These are phyloP conservation scores for Blastobotrys buckinghamii DNA, from an alignment of 1,139 yeast genomes.

Conservation along the genomic window DNA sequence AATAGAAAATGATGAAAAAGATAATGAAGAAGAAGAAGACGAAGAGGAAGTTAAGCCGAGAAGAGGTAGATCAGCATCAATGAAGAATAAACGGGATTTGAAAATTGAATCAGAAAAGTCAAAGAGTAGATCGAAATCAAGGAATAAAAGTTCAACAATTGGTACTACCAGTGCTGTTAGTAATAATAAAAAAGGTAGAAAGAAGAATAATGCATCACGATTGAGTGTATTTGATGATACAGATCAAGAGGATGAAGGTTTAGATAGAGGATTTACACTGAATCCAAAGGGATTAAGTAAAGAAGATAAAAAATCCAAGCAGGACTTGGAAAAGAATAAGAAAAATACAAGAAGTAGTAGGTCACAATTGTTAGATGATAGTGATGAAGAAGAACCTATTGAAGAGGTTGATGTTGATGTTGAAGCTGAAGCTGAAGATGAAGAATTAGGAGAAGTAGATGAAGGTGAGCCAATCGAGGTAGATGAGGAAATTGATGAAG, in stretches of 20 bases:
- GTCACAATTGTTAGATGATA: no score
- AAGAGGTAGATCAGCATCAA: not conserved
- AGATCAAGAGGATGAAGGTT: slow-evolving; percentile 3
- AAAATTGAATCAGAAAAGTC: not conserved
- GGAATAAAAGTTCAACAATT: not conserved
- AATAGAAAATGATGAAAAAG: not conserved
- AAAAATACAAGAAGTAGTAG: not conserved
- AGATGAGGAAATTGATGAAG: slow-evolving; percentile 1
- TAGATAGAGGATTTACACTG: not conserved
- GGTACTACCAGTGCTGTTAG: no score
- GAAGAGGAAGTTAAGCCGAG: not conserved
- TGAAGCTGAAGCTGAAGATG: slow-evolving; percentile 3
- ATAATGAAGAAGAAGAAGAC: slow-evolving; percentile 4
- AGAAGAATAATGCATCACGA: slow-evolving; percentile 1
- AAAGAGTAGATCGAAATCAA: not conserved
- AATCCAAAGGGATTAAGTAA: slow-evolving; percentile 2
- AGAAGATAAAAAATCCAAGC: not conserved
- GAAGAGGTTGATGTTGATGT: slow-evolving; percentile 8
- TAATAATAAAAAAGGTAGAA: not conserved
- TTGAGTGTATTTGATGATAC: slow-evolving; percentile 11
- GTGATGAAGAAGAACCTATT: slow-evolving; percentile 1
- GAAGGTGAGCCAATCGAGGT: not conserved
- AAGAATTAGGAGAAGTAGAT: not conserved
- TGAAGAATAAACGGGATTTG: slow-evolving; percentile 1
- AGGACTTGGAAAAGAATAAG: not conserved